Evolutionary conservation across 164 flowering plant genomes (phyloP).

Genomic region (Kalanchoe fedtschenkoi): DNA sequence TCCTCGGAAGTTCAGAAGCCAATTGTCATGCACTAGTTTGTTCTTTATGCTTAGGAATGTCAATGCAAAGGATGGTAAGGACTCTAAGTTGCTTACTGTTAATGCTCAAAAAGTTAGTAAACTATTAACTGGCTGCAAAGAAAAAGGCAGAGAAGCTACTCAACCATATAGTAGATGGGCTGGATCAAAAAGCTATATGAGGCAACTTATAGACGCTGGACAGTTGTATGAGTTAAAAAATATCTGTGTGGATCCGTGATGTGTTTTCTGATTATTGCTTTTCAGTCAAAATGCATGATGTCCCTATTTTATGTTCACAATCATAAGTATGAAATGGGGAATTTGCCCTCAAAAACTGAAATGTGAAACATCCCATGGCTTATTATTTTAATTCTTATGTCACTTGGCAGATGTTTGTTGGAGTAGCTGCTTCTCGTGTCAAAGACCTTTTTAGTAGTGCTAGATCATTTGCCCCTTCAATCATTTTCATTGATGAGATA

Average conservation of each 20-base stretch:
- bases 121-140: too few species aligned
- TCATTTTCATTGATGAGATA: conserved; percentile 95
- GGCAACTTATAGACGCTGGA: too few species aligned
- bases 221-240: too few species aligned
- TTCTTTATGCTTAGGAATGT: not conserved
- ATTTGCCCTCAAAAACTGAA: not conserved
- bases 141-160: too few species aligned
- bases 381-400: not conserved
- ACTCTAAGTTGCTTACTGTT: too few species aligned
- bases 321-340: too few species aligned
- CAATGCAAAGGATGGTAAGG: not conserved
- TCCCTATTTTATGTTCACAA: too few species aligned
- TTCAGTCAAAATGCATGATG: not conserved
- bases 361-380: not conserved
- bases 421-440: conserved; percentile 96
- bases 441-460: conserved; percentile 92
- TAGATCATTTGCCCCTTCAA: conserved; percentile 88
- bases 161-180: too few species aligned
- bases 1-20: not conserved
- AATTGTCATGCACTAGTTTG: not conserved
- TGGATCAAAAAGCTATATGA: too few species aligned
- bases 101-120: too few species aligned
- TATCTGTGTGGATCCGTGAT: not conserved
- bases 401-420: conserved; percentile 84
- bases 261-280: not conserved